Evolutionary conservation across 495 filamentous ascomycete species (phyloP).

Genomic region (Ramalina intermedia): DNA sequence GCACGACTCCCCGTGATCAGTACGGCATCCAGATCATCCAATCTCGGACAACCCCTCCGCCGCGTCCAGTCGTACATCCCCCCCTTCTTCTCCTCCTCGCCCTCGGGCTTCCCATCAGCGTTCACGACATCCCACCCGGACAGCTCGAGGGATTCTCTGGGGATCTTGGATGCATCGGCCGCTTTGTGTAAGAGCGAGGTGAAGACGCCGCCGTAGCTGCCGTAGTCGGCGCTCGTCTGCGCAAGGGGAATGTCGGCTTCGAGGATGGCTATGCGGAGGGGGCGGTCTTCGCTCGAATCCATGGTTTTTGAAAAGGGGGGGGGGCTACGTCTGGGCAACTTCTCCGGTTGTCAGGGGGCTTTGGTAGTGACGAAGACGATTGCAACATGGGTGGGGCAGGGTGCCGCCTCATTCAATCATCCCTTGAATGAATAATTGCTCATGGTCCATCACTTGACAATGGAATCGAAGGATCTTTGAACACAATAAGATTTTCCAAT

Average conservation of each 20-base stretch:
- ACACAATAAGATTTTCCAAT: background rate
- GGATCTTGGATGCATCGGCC: slow-evolving; percentile 30
- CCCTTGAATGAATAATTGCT: no score
- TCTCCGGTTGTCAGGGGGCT: background rate
- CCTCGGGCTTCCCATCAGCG: slow-evolving; percentile 13
- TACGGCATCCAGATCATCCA: slow-evolving; percentile 66
- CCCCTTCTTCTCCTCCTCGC: slow-evolving; percentile 3
- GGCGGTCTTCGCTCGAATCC: slow-evolving; percentile 16
- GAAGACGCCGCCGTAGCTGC: slow-evolving; percentile 64
- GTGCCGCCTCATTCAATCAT: no score
- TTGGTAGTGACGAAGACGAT: background rate
- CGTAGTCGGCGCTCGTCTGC: slow-evolving; percentile 43
- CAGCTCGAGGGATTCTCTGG: slow-evolving; percentile 38
- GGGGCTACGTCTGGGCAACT: no score
- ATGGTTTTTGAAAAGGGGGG: background rate
- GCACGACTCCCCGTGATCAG: slow-evolving; percentile 61
- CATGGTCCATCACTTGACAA: no score
- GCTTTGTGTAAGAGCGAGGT: slow-evolving; percentile 39
- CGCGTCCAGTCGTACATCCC: slow-evolving; percentile 3
- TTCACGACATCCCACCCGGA: slow-evolving; percentile 55
- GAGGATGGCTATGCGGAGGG: slow-evolving; percentile 69
- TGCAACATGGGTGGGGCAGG: no score
- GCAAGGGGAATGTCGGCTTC: slow-evolving; percentile 63
- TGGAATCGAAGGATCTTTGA: no score
- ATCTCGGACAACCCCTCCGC: slow-evolving; percentile 40